Conservation (phyloP, 148 eudicot species). For the Simmondsia chinensis region DNA sequence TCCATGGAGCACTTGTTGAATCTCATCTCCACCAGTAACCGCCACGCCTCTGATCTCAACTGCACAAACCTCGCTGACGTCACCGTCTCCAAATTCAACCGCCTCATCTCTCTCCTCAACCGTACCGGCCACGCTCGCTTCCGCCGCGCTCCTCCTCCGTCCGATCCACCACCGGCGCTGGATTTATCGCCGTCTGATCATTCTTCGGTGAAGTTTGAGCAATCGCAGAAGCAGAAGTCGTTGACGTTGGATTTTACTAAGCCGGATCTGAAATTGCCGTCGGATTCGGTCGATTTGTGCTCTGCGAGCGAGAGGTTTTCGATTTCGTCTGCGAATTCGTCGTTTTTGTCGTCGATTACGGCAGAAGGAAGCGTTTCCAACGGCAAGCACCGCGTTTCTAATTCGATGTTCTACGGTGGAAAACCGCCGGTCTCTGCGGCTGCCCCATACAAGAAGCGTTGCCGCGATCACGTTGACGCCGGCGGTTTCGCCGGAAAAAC, state of each 20-base stretch:
- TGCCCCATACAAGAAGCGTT: slow-evolving; percentile 25
- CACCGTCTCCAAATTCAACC: slow-evolving; percentile 37
- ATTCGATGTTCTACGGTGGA: slow-evolving; percentile 14
- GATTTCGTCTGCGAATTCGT: slow-evolving; percentile 27
- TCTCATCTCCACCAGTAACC: slow-evolving; percentile 16
- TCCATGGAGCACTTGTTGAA: slow-evolving; percentile 41
- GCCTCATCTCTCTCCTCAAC: slow-evolving; percentile 28
- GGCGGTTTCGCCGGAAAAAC: slow-evolving; percentile 16
- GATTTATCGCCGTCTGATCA: background rate
- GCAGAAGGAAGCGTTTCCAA: slow-evolving; percentile 53
- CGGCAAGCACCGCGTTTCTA: slow-evolving; percentile 26
- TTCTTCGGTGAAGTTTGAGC: too few relatives aligned
- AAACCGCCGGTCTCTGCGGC: slow-evolving; percentile 38
- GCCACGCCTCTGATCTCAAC: slow-evolving; percentile 10
- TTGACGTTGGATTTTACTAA: slow-evolving; percentile 37
- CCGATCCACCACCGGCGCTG: background rate
- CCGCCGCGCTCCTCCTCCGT: slow-evolving; percentile 41
- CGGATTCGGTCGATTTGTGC: background rate
- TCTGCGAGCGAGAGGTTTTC: slow-evolving; percentile 1
- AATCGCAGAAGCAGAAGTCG: slow-evolving; percentile 3
- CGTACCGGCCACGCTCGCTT: slow-evolving; percentile 81
- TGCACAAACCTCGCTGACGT: slow-evolving; percentile 29
- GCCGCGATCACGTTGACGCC: slow-evolving; percentile 29
- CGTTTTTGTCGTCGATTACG: slow-evolving; percentile 32
- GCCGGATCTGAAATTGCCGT: slow-evolving; percentile 5